A percentile compares a stretch with the other conserved stretches of the same genome.
Conservation (phyloP, 192 early-diverging fungal species). For the Entomortierella lignicola region DNA sequence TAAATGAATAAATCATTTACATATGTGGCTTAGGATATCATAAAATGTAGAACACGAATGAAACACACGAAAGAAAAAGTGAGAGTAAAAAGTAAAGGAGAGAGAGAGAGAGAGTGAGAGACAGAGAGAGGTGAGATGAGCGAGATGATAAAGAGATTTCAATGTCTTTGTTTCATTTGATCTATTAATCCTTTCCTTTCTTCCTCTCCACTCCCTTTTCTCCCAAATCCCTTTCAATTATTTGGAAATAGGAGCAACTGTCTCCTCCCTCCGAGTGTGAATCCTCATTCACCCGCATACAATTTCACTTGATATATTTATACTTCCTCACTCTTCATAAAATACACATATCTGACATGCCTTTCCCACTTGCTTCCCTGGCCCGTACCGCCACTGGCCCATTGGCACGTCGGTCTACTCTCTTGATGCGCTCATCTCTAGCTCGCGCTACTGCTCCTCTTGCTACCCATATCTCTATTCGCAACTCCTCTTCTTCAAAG, state of each 20-base stretch:
- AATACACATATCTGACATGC: conserved; percentile 18
- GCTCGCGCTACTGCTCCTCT: conserved; percentile 33
- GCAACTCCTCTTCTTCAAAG: conserved; percentile 23
- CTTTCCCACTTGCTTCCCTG: conserved; percentile 26
- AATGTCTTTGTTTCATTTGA: too few relatives aligned
- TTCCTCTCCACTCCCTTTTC: too few relatives aligned
- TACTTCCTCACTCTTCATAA: neutral
- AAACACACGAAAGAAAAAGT: too few relatives aligned
- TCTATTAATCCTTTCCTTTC: too few relatives aligned
- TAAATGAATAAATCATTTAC: too few relatives aligned
- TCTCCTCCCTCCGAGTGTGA: neutral
- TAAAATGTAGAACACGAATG: too few relatives aligned
- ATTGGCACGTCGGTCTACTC: conserved; percentile 18
- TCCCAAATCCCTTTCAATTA: neutral
- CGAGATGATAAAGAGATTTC: too few relatives aligned
- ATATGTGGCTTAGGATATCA: too few relatives aligned
- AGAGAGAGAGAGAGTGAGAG: too few relatives aligned
- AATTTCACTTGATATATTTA: too few relatives aligned
- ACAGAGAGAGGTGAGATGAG: too few relatives aligned
- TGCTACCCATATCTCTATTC: conserved; percentile 29
- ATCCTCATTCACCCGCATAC: neutral
- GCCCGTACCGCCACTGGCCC: conserved; percentile 18
- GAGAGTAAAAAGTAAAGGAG: too few relatives aligned
- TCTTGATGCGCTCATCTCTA: conserved; percentile 30
- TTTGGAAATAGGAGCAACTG: neutral